These are phyloP conservation scores for Zasmidium cellare DNA, from an alignment of 2,329 filamentous ascomycete species.

Conservation along the genomic window DNA sequence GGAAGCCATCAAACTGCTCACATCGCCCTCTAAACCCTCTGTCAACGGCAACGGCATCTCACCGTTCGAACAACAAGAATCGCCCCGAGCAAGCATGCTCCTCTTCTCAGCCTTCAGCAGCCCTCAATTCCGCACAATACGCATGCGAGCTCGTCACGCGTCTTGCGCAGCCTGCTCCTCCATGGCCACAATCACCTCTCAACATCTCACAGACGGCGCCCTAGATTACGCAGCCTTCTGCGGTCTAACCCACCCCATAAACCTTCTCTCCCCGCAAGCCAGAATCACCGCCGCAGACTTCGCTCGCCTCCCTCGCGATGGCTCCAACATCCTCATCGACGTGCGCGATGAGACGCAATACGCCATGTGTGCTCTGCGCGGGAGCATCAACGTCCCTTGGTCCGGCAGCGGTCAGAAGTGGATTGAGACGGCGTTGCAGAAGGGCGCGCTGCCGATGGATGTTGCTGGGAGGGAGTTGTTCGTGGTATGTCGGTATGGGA, in stretches of 20 bases:
- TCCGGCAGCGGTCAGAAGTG: slow-evolving; percentile 49
- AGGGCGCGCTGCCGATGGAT: slow-evolving; percentile 14
- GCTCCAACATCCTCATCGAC: slow-evolving; percentile 67
- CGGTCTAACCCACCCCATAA: slow-evolving; percentile 59
- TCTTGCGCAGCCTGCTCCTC: slow-evolving; percentile 77
- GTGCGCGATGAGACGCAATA: slow-evolving; percentile 85
- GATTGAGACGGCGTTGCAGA: slow-evolving; percentile 28
- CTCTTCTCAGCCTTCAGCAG: slow-evolving; percentile 57
- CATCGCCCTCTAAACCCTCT: slow-evolving; percentile 10
- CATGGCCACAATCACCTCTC: slow-evolving; percentile 61
- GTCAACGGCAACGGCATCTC: not conserved
- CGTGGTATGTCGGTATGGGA: slow-evolving; percentile 73
- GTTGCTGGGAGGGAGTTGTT: slow-evolving; percentile 45
- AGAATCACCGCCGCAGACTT: slow-evolving; percentile 68
- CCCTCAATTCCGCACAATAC: slow-evolving; percentile 70
- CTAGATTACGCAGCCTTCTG: slow-evolving; percentile 88
- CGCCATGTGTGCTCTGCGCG: slow-evolving; percentile 72
- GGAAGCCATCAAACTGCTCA: slow-evolving; percentile 78
- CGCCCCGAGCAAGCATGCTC: slow-evolving; percentile 43
- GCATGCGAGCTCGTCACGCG: slow-evolving; percentile 66
- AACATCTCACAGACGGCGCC: slow-evolving; percentile 55
- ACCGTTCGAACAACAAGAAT: slow-evolving; percentile 22
- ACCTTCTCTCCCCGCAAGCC: slow-evolving; percentile 62
- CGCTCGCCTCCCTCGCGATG: slow-evolving; percentile 34
- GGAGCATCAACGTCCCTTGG: slow-evolving; percentile 74